These are phyloP conservation scores for Malassezia caprae DNA, from an alignment of 1,284 basidiomycete genomes.

Conservation along the genomic window DNA sequence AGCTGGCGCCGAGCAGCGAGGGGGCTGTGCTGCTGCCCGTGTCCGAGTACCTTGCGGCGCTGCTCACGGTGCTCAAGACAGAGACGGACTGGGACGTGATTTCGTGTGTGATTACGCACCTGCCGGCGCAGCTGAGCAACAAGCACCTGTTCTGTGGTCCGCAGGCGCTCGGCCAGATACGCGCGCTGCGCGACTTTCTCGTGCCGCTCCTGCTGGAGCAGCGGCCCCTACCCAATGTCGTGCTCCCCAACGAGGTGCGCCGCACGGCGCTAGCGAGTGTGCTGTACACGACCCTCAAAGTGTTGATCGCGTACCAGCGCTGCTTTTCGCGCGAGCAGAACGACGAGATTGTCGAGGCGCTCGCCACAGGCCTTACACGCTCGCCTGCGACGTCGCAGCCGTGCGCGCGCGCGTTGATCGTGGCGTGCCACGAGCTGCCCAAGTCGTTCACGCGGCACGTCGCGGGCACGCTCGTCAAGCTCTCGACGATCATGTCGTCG, in stretches of 20 bases:
- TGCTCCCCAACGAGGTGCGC: conserved; percentile 53
- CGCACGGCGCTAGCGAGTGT: conserved; percentile 72
- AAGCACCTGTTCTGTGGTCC: conserved; percentile 94
- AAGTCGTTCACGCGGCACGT: conserved; percentile 72
- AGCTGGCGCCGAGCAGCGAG: conserved; percentile 20
- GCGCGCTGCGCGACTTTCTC: conserved; percentile 60
- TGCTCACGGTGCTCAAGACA: conserved; percentile 62
- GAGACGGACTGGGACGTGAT: conserved; percentile 88
- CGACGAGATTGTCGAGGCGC: conserved; percentile 67
- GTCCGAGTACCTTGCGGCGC: conserved; percentile 63
- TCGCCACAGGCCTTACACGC: conserved; percentile 64
- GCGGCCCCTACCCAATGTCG: conserved; percentile 57
- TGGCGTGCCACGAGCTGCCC: conserved; percentile 80
- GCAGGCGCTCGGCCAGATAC: conserved; percentile 60
- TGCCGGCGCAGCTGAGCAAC: conserved; percentile 84
- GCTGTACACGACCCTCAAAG: conserved; percentile 75
- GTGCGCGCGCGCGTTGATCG: conserved; percentile 78
- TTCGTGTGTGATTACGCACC: conserved; percentile 79
- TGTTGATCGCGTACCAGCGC: conserved; percentile 75
- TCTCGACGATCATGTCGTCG: conserved; percentile 89
- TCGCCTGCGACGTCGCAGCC: conserved; percentile 77
- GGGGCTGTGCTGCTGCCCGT: conserved; percentile 56
- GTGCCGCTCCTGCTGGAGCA: conserved; percentile 60
- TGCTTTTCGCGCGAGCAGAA: conserved; percentile 62
- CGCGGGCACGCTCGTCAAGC: conserved; percentile 66